A percentile compares a stretch with the other conserved stretches of the same genome.
These are phyloP conservation scores for Dryadomyces quercus-mongolicae DNA, from an alignment of 2,329 filamentous ascomycete species.

Conservation along the genomic window DNA sequence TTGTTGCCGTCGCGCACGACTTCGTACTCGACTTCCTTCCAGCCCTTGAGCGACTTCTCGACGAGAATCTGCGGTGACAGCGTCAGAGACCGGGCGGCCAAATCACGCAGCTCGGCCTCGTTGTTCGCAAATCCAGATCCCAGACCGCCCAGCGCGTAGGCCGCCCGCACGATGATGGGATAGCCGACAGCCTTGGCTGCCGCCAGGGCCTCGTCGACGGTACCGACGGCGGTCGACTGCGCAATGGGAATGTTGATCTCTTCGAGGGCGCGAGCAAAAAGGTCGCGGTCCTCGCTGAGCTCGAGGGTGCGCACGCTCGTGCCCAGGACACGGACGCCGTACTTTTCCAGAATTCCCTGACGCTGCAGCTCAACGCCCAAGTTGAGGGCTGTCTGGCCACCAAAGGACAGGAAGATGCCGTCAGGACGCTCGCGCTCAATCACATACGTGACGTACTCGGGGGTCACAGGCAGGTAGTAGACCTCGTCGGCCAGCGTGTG, in stretches of 20 bases:
- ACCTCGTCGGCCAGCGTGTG: conserved; percentile 98
- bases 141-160: conserved; percentile 90
- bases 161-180: conserved; percentile 94
- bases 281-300: conserved; percentile 88
- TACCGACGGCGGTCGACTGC: conserved; percentile 84
- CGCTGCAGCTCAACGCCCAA: conserved; percentile 95
- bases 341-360: conserved; percentile 88
- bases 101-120: conserved; percentile 81
- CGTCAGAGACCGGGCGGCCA: conserved; percentile 85
- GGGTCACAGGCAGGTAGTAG: conserved; percentile 94
- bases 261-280: conserved; percentile 89
- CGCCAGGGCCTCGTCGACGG: conserved; percentile 81
- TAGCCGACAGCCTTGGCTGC: conserved; percentile 84
- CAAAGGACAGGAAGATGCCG: conserved; percentile 94
- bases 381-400: conserved; percentile 94
- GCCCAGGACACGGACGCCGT: conserved; percentile 88
- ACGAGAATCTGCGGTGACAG: conserved; percentile 93
- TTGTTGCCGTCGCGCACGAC: conserved; percentile 93
- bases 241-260: conserved; percentile 98
- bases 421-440: conserved; percentile 94
- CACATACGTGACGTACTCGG: conserved; percentile 94
- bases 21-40: conserved; percentile 99
- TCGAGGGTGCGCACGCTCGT: conserved; percentile 91
- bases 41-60: conserved; percentile 97
- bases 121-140: conserved; percentile 95